phyloP scores from a whole-genome alignment of 352 stramenopile genomes.

The Pythium utonaiense region DNA sequence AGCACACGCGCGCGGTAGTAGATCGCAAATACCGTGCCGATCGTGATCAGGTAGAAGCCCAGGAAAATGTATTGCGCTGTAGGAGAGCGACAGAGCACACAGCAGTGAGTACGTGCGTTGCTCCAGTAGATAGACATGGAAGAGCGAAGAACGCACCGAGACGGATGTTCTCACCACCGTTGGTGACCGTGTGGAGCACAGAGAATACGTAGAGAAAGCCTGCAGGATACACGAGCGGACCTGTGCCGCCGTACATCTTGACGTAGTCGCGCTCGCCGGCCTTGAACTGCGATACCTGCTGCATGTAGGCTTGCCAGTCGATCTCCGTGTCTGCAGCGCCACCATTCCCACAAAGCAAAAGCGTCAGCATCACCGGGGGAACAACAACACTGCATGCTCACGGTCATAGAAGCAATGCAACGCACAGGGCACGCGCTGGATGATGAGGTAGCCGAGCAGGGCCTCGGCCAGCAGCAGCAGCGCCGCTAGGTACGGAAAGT shows the following conservation, averaged over 20 bases:
- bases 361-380: background rate
- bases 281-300: constrained; percentile 94
- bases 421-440: constrained; percentile 76
- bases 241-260: constrained; percentile 94
- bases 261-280: constrained; percentile 94
- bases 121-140: no score
- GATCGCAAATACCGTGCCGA: constrained; percentile 87
- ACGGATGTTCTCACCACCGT: constrained; percentile 76
- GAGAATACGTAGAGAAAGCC: constrained; percentile 98
- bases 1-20: constrained; percentile 78
- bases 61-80: constrained; percentile 94
- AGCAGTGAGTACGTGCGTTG: no score
- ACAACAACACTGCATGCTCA: no score
- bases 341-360: constrained; percentile 3
- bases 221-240: constrained; percentile 97
- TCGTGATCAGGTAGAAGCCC: constrained; percentile 92
- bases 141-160: constrained; percentile 30
- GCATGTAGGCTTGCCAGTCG: constrained; percentile 99
- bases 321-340: constrained; percentile 94
- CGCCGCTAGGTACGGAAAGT: constrained; percentile 65
- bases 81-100: no score
- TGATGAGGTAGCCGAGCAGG: constrained; percentile 68
- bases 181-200: constrained; percentile 89
- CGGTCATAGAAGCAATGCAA: background rate
- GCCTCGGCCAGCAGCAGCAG: constrained; percentile 55